phyloP scores from a whole-genome alignment of 257 asterid genomes.

The Sherardia arvensis region DNA sequence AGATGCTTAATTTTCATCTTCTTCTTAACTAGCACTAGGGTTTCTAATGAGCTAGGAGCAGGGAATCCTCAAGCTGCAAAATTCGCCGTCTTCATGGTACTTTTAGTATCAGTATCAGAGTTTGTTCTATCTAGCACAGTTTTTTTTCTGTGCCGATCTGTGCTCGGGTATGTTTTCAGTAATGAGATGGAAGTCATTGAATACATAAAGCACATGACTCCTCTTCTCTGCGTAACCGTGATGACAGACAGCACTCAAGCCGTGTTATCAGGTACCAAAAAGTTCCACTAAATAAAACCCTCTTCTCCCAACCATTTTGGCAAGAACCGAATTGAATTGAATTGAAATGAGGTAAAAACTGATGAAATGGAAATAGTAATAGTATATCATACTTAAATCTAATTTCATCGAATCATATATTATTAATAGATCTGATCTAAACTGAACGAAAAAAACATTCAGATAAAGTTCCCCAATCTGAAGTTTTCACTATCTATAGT shows the following conservation, averaged over 20 bases:
- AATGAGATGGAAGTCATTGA: constrained; percentile 40
- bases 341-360: too few relatives aligned
- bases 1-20: too few relatives aligned
- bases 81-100: constrained; percentile 31
- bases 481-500: too few relatives aligned
- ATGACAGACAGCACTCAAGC: constrained; percentile 54
- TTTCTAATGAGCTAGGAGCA: constrained; percentile 73
- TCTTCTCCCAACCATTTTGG: too few relatives aligned
- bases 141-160: constrained; percentile 24
- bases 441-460: too few relatives aligned
- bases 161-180: constrained; percentile 53
- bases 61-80: constrained; percentile 52
- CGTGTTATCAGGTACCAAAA: constrained; percentile 41
- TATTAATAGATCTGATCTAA: too few relatives aligned
- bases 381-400: too few relatives aligned
- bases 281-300: not conserved
- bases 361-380: too few relatives aligned
- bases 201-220: constrained; percentile 51
- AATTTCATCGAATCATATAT: too few relatives aligned
- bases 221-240: constrained; percentile 49
- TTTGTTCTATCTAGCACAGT: constrained; percentile 32
- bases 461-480: too few relatives aligned
- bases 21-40: constrained; percentile 57
- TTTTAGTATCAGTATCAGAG: constrained; percentile 40
- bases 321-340: too few relatives aligned